Conservation (phyloP, 805 yeast species). For the Lipomyces spencermartinsiae region DNA sequence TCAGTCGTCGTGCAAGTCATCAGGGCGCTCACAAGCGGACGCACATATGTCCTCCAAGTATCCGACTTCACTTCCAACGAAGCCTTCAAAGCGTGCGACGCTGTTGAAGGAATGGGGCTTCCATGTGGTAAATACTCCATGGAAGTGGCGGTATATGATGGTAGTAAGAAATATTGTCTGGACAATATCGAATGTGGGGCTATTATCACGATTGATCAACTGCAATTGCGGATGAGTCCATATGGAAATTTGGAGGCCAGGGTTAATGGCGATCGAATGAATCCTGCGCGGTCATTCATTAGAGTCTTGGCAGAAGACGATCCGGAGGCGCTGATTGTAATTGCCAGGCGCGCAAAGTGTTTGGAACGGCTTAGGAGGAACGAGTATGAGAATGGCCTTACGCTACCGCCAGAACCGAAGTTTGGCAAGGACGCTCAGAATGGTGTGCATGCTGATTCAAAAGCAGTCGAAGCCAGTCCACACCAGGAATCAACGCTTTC, state of each 20-base stretch:
- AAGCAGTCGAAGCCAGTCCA: not conserved
- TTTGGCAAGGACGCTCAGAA: conserved; percentile 1
- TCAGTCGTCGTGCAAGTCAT: not conserved
- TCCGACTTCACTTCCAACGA: not conserved
- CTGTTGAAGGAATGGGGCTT: not conserved
- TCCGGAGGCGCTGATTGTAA: not conserved
- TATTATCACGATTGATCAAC: not conserved
- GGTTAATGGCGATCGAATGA: not conserved
- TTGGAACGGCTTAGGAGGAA: not conserved
- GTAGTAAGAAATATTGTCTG: not conserved
- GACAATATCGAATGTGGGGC: not conserved
- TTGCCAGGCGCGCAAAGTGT: not conserved
- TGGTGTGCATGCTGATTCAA: not conserved
- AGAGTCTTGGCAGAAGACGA: not conserved
- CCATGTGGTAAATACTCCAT: not conserved
- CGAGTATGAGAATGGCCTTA: not conserved
- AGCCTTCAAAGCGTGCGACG: not conserved
- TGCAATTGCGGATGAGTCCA: conserved; percentile 1
- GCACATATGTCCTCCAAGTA: not conserved
- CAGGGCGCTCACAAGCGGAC: not conserved
- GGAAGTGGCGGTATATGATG: not conserved
- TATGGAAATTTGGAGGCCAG: not conserved
- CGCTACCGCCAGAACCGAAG: not conserved
- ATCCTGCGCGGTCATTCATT: not conserved
- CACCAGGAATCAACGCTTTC: not conserved